phyloP scores from a whole-genome alignment of 2,329 filamentous ascomycete genomes.

The Elsinoe ampelina region DNA sequence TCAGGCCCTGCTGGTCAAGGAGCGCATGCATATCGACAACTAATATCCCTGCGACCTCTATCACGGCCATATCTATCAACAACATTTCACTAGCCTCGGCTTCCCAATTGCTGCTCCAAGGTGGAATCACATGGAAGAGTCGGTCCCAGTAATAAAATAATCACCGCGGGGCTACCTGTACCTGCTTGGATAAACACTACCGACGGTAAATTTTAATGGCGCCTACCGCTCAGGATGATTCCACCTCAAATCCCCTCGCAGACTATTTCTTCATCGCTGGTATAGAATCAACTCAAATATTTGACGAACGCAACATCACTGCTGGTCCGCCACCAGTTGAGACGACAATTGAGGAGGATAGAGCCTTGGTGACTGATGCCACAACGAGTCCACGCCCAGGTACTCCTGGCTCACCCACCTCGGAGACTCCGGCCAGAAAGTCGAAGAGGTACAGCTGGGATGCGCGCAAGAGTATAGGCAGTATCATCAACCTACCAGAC shows the following conservation, averaged over 20 bases:
- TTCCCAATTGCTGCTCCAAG: background rate
- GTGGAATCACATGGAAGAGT: slow-evolving; percentile 11
- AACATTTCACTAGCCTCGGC: background rate
- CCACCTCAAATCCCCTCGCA: slow-evolving; percentile 45
- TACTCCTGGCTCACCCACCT: slow-evolving; percentile 34
- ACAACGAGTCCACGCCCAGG: slow-evolving; percentile 51
- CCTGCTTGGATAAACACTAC: background rate
- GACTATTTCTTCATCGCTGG: slow-evolving; percentile 59
- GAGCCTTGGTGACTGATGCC: slow-evolving; percentile 85
- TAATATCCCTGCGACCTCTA: background rate
- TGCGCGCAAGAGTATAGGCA: slow-evolving; percentile 42
- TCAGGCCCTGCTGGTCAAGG: background rate
- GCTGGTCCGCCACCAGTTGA: slow-evolving; percentile 28
- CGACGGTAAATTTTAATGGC: slow-evolving; percentile 10
- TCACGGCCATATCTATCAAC: background rate
- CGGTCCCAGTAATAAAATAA: background rate
- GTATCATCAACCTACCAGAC: slow-evolving; percentile 34
- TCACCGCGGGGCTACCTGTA: background rate
- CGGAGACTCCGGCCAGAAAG: slow-evolving; percentile 28
- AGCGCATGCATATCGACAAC: background rate
- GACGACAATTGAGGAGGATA: slow-evolving; percentile 55
- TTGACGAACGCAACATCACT: slow-evolving; percentile 33
- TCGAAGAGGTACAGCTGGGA: slow-evolving; percentile 38
- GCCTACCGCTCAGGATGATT: slow-evolving; percentile 6
- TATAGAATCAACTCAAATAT: slow-evolving; percentile 44